Evolutionary conservation across 164 flowering plant genomes (phyloP), one percentile per base, ranked within the genome.

Genomic region (Kalanchoe fedtschenkoi): DNA sequence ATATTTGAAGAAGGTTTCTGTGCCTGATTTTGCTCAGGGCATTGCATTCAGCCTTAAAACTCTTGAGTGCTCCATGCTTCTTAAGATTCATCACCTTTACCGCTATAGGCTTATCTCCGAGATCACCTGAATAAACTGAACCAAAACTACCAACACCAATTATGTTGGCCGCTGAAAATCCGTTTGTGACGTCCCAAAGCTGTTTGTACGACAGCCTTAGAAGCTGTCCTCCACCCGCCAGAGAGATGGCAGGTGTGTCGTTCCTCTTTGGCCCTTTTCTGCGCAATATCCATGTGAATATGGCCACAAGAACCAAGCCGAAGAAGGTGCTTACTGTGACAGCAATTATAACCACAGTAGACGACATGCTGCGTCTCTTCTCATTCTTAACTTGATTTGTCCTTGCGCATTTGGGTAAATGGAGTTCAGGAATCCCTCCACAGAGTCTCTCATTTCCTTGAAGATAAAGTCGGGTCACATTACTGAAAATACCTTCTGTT

Each of bases 71-170:
- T 63, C 74, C 72, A 4, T 29, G 33, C 10, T 44, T 62, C n/a
- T 68, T 62, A 26, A 74, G 70, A 32, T 78, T 58, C 2, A 78
- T 24, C 1, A 78, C 80, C 56, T 78, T 78, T 24, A 78, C 63
- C 0, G 82, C 82, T 19, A 75, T 69, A 38, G 10, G 32, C 34
- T 44, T 71, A 14, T 65, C 65, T 0, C 24, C 33, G 7, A 75
- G 42, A 43, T 28, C 15, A 60, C 75, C 81, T 64, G 59, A 71
- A 47, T 71, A 78, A 0, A 78, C 81, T 9, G 70, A 55, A 10
- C 79, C 72, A 34, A 69, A 78, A 58, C 75, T 69, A 4, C 79
- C 79, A 0, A 41, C 4, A n/a, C 82, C 82, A 15, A 76, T 60
- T 67, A 76, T 56, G 51, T 76, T 76, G 11, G 58, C 62, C 0